Percentiles rank a stretch among this genome's conserved stretches.
These are phyloP conservation scores for Acanthamoeba sp. DNA, from an alignment of 208 protist species.

Conservation along the genomic window DNA sequence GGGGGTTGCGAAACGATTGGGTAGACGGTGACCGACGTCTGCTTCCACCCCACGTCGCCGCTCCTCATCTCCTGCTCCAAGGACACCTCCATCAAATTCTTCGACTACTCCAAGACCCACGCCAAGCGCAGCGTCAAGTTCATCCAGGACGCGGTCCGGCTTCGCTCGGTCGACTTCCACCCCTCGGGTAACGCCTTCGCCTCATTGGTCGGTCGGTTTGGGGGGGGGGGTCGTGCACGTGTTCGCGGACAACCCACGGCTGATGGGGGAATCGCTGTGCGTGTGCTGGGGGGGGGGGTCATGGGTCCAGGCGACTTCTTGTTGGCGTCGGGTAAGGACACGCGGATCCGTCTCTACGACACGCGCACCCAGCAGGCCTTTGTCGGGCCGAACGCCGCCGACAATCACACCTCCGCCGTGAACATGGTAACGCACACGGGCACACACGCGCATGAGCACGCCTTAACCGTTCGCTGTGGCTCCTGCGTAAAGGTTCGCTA, in stretches of 20 bases:
- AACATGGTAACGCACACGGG: background rate
- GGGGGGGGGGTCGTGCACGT: too few species aligned
- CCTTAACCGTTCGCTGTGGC: background rate
- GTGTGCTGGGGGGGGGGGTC: too few species aligned
- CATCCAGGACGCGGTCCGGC: background rate
- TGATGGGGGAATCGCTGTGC: background rate
- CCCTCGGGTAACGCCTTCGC: background rate
- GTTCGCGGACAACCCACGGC: background rate
- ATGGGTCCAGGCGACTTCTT: background rate
- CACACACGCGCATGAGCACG: background rate
- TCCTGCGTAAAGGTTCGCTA: background rate
- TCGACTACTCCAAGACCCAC: conserved; percentile 3
- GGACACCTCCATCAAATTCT: conserved; percentile 54
- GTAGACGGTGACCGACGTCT: conserved; percentile 14
- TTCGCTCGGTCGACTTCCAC: conserved; percentile 35
- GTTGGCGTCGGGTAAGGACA: background rate
- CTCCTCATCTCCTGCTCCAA: conserved; percentile 22
- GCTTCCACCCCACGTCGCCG: background rate
- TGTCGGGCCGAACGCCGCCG: background rate
- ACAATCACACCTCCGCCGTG: background rate
- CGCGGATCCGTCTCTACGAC: background rate
- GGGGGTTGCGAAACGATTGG: background rate
- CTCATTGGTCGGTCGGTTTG: background rate
- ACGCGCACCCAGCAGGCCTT: conserved; percentile 12
- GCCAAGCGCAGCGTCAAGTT: background rate